These are phyloP conservation scores for Nicotiana tabacum DNA, from an alignment of 257 asterid species.

Conservation along the genomic window DNA sequence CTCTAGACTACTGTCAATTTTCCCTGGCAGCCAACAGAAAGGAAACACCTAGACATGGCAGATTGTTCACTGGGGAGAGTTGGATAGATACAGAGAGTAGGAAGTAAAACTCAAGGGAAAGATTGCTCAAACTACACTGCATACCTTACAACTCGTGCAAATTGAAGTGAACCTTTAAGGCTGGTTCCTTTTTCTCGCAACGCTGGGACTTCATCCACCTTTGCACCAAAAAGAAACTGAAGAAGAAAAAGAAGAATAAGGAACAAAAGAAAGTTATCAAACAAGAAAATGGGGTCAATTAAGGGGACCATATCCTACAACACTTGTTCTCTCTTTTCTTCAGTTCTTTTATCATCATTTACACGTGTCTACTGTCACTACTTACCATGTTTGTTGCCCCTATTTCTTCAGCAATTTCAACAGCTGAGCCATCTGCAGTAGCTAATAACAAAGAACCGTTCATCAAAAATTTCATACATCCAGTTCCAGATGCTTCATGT, in stretches of 20 bases:
- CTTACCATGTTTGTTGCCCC: conserved; percentile 49
- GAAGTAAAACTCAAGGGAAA: background rate
- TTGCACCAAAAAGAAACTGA: conserved; percentile 49
- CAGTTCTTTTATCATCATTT: background rate
- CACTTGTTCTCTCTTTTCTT: background rate
- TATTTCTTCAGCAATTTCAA: conserved; percentile 44
- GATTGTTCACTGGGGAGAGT: background rate
- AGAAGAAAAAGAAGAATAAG: conserved; percentile 1
- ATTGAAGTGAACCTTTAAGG: conserved; percentile 34
- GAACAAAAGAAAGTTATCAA: background rate
- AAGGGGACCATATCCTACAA: background rate
- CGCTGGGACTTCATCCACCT: conserved; percentile 36
- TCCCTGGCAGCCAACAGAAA: background rate
- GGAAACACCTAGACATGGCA: background rate
- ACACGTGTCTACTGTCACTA: background rate
- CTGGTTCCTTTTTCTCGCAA: conserved; percentile 33
- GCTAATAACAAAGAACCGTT: conserved; percentile 50
- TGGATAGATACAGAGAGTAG: background rate
- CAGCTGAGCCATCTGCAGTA: conserved; percentile 47
- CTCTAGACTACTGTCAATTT: background rate
- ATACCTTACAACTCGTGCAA: conserved; percentile 44
- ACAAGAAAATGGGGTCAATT: background rate
- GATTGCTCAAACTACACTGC: background rate
- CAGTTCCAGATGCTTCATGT: conserved; percentile 57
- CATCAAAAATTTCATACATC: conserved; percentile 54